These are phyloP conservation scores for Cokeromyces recurvatus DNA, from an alignment of 371 early-diverging fungal genomes.

Conservation along the genomic window DNA sequence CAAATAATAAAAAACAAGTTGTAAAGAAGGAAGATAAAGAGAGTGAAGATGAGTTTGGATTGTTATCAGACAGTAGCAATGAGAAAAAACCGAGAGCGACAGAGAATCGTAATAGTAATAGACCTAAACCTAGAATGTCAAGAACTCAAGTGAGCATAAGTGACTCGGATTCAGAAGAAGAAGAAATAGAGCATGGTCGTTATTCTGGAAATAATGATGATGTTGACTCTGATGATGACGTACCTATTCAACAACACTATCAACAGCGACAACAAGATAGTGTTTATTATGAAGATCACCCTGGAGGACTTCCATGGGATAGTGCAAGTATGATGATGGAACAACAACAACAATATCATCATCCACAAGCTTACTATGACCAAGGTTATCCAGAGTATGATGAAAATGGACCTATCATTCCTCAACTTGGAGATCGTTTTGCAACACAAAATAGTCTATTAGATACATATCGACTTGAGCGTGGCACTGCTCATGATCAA, in stretches of 20 bases:
- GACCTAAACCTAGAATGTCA: slow-evolving; percentile 17
- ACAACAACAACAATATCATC: slow-evolving; percentile 10
- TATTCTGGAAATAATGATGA: slow-evolving; percentile 4
- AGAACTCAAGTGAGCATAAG: slow-evolving; percentile 23
- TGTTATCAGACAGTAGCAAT: slow-evolving; percentile 5
- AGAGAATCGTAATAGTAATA: not conserved
- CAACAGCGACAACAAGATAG: slow-evolving; percentile 1
- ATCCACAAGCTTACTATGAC: not conserved
- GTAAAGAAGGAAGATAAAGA: too few relatives aligned
- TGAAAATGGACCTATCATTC: slow-evolving; percentile 40
- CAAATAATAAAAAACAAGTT: not conserved
- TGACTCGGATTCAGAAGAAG: slow-evolving; percentile 22
- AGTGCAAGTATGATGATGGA: slow-evolving; percentile 9
- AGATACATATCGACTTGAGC: slow-evolving; percentile 30
- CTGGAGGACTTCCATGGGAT: slow-evolving; percentile 6
- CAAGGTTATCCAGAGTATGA: not conserved
- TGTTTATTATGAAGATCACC: too few relatives aligned
- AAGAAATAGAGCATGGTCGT: slow-evolving; percentile 4
- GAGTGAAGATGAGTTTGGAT: slow-evolving; percentile 6
- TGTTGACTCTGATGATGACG: slow-evolving; percentile 14
- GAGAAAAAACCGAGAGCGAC: slow-evolving; percentile 1
- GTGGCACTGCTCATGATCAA: slow-evolving; percentile 35
- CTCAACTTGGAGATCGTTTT: slow-evolving; percentile 24
- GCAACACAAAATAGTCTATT: slow-evolving; percentile 37
- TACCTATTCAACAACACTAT: slow-evolving; percentile 11